Evolutionary conservation across 2,329 filamentous ascomycete species (phyloP).

Genomic region (Curvularia hawaiiensis): DNA sequence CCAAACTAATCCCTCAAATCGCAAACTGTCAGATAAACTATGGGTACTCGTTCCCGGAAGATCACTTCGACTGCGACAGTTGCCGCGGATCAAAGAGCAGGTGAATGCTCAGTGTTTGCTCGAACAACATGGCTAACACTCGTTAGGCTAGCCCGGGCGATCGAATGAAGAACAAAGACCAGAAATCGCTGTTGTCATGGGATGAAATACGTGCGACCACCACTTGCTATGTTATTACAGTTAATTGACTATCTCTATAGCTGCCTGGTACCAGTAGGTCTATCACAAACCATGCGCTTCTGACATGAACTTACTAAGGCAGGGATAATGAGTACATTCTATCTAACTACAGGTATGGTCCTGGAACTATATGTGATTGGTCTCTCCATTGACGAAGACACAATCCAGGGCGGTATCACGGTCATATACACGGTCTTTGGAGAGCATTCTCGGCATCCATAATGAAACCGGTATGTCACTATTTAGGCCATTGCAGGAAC

Average conservation of each 20-base stretch:
- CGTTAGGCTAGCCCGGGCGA: background rate
- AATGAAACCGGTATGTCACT: slow-evolving; percentile 1
- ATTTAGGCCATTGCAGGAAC: background rate
- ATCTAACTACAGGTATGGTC: background rate
- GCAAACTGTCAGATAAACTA: background rate
- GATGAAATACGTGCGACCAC: slow-evolving; percentile 1
- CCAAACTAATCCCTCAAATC: background rate
- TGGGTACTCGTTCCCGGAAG: background rate
- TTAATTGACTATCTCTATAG: background rate
- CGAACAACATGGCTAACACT: background rate
- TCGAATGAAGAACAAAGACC: background rate
- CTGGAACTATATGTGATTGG: too few relatives aligned
- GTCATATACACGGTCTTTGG: background rate
- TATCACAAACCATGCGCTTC: background rate
- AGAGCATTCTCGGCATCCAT: background rate
- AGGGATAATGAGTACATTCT: slow-evolving; percentile 9
- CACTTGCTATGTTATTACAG: background rate
- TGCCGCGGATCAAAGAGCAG: background rate
- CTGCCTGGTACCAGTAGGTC: slow-evolving; percentile 7
- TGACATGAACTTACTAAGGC: background rate
- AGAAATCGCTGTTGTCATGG: background rate
- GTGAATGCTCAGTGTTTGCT: background rate
- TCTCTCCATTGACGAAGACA: background rate
- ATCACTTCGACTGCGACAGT: background rate
- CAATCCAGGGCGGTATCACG: background rate